Percentiles rank a stretch among this genome's conserved stretches.
Conservation (phyloP, 257 asterid genomes). For the Scutellaria barbata region DNA sequence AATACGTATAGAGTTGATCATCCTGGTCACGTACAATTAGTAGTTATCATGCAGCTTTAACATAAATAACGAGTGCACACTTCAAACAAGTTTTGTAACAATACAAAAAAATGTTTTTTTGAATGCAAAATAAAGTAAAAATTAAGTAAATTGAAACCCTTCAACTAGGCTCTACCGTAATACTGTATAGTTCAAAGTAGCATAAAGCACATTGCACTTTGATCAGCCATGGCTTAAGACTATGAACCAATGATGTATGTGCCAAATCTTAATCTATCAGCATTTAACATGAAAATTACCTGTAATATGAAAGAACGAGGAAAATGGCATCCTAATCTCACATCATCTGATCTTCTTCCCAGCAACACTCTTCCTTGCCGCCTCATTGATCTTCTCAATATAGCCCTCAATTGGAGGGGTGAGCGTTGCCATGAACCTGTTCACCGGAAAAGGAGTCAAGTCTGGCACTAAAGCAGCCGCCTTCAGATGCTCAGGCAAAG, state of each 20-base stretch:
- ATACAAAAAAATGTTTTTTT: no score
- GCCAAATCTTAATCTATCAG: no score
- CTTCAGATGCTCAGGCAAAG: slow-evolving; percentile 75
- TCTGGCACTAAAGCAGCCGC: slow-evolving; percentile 85
- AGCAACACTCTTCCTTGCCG: slow-evolving; percentile 66
- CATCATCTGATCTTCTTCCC: slow-evolving; percentile 75
- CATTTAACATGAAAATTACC: no score
- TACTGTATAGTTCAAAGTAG: no score
- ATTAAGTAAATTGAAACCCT: no score
- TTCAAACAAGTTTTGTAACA: not conserved
- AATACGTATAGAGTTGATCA: not conserved
- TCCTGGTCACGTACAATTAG: slow-evolving; percentile 2
- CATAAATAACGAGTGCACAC: not conserved
- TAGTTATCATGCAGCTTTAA: not conserved
- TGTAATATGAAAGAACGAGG: no score
- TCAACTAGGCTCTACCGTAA: no score
- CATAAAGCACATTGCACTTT: no score
- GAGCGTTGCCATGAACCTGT: slow-evolving; percentile 77
- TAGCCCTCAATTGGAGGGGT: slow-evolving; percentile 97
- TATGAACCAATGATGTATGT: no score
- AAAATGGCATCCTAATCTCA: slow-evolving; percentile 28
- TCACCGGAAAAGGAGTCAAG: slow-evolving; percentile 69
- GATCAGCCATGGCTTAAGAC: no score
- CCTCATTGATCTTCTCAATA: slow-evolving; percentile 82
- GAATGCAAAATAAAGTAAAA: no score